Base-by-base conservation (phyloP, 2,329 filamentous ascomycete genomes). In the Penicillium sp. region DNA sequence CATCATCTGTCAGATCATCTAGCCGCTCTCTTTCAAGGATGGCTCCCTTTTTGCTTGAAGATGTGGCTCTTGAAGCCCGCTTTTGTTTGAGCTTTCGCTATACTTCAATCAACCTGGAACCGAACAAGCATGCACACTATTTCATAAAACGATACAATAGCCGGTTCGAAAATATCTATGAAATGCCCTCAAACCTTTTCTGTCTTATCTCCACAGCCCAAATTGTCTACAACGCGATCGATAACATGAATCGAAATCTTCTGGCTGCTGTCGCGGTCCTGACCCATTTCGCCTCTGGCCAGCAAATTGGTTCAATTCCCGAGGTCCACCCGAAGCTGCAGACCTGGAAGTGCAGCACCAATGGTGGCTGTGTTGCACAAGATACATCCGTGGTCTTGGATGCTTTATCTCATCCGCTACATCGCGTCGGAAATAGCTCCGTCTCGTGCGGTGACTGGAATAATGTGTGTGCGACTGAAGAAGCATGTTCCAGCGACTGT, bases 381-480 rank as follows among this genome's bases (percentile, higher is more conserved):
- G 65, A 69, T 27, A 82, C 79, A 40, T 80, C 79, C 40, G 73
- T 87, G 49, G 81, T 81, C 43, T 72, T 86, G 52, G 82, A 85
- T 66, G 68, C 80, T 54, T 82, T 83, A 70, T 84, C 82, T 75
- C 78, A 82, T 55, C 82, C 80, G 78, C 71, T 83, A 46, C 81
- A 85, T 69, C 40, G 60, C 43, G 70, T 74, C 55, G 79, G 73
- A 35, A 63, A 69, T 13, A 75, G 77, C 51, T 80, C 49, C 7
- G 27, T 78, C 59, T 80, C 77, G 63, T 85, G 85, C 76, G 83
- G 81, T 71, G 82, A 82, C 72, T 74, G 70, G 51, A 27, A 19
- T 3, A 79, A 78, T 47, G 82, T 78, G n/a, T 84, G 82, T 72
- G 75, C 77, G 2, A 77, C 79, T 57, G 72, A 77, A 62, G 71